Base-by-base conservation (phyloP, 2,329 filamentous ascomycete genomes). In the Biscogniauxia mediterranea region DNA sequence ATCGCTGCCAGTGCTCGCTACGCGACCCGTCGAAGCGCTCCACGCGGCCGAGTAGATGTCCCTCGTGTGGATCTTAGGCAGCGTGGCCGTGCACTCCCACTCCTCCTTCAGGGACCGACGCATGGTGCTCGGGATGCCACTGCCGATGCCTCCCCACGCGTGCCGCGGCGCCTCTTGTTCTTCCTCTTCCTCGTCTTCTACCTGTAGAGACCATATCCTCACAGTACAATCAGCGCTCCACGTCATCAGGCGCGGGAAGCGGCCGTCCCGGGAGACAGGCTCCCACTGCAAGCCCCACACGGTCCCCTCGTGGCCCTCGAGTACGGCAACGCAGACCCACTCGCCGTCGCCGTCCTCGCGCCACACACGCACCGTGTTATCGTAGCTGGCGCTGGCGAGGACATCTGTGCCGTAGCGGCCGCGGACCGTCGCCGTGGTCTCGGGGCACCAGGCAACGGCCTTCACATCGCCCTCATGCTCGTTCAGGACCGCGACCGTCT, bases 381-480 rank as follows among this genome's bases (percentile, higher is more conserved):
- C 95, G 75, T 99, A 99, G 74, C 92, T 96, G n/a, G 86, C 89
- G 71, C 90, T 95, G 6, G 92, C 95, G 20, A 99, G 83, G 54
- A 95, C 83, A 66, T 97, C 89, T 54, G 84, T 79, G 65, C 82
- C 80, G 67, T 85, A 86, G 56, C 79, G 76, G 51, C 81, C 75
- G 13, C 75, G 71, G 28, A 19, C 75, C 69, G 60, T 77, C 79
- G 23, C 83, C 77, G 23, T 80, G 11, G 81, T 84, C 57, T 88
- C 87, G 0, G 92, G 92, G 73, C 95, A 93, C 95, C 95, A 99
- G 2, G 88, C 86, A 1, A 99, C 91, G 66, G 88, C 92, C 76
- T 99, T 99, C 67, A 99, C 93, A 77, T 99, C 95, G 21, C 91
- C 93, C 54, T 93, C 90, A 74, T 99, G 95, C 77, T 98, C 95